phyloP scores from a whole-genome alignment of 2,329 filamentous ascomycete species.

The Aspergillus calidoustus region DNA sequence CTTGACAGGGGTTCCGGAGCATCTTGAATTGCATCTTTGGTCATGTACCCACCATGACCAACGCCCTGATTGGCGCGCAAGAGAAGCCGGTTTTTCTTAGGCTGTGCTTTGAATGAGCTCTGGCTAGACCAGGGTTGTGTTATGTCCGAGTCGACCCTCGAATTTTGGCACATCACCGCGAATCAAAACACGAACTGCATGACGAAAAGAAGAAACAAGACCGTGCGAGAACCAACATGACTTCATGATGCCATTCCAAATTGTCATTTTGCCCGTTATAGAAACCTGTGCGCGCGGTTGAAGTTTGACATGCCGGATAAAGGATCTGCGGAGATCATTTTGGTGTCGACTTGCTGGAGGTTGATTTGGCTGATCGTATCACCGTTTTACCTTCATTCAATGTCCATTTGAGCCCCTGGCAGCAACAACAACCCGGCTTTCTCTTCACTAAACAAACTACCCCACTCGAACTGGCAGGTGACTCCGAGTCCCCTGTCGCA shows the following conservation, averaged over 20 bases:
- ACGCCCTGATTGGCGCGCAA: background rate
- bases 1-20: background rate
- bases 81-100: background rate
- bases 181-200: background rate
- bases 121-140: background rate
- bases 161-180: background rate
- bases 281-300: background rate
- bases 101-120: background rate
- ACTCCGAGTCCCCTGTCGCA: constrained; percentile 1
- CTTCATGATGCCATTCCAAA: background rate
- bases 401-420: background rate
- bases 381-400: background rate
- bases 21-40: background rate
- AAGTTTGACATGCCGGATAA: background rate
- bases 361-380: background rate
- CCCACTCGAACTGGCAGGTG: constrained; percentile 3
- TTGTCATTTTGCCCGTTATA: background rate
- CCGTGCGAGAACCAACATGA: background rate
- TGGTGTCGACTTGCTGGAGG: constrained; percentile 1
- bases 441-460: background rate
- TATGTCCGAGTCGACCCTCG: constrained; percentile 7
- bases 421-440: background rate
- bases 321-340: constrained; percentile 10
- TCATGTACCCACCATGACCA: background rate
- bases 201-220: background rate